These are phyloP conservation scores for Odontarrhena argentea DNA, from an alignment of 345 rosid species.

Conservation along the genomic window DNA sequence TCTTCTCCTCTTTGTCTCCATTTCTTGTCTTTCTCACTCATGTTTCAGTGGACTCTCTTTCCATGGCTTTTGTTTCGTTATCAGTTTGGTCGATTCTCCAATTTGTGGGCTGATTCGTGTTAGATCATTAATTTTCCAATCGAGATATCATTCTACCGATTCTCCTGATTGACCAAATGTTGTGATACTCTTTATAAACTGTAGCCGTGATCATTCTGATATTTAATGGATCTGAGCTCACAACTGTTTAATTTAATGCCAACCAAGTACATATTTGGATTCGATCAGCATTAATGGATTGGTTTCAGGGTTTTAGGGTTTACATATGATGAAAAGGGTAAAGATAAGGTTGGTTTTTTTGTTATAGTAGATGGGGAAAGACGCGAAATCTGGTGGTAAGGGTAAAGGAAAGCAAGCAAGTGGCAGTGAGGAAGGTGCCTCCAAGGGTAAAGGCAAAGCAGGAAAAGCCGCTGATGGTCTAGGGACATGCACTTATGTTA, in stretches of 20 bases:
- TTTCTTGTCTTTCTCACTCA: too few relatives aligned
- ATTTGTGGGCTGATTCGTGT: too few relatives aligned
- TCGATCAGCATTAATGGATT: background rate
- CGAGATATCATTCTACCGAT: background rate
- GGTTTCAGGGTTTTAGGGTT: constrained; percentile 31
- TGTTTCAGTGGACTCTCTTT: too few relatives aligned
- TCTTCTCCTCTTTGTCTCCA: too few relatives aligned
- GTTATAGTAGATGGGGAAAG: constrained; percentile 62
- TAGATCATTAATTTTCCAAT: background rate
- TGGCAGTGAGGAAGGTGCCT: constrained; percentile 62
- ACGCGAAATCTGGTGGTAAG: constrained; percentile 68
- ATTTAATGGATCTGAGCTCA: constrained; percentile 22
- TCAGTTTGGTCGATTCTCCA: too few relatives aligned
- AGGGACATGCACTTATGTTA: constrained; percentile 95
- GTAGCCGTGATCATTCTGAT: constrained; percentile 3
- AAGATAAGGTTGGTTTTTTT: constrained; percentile 1
- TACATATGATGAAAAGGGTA: background rate
- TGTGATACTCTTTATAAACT: background rate
- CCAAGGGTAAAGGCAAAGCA: constrained; percentile 94
- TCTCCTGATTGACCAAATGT: constrained; percentile 3
- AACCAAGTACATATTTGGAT: background rate
- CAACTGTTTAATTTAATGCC: constrained; percentile 19
- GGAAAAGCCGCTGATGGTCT: constrained; percentile 89
- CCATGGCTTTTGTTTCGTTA: too few relatives aligned
- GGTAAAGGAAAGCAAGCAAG: constrained; percentile 88